Base-by-base conservation (phyloP, 1,284 basidiomycete species). In the Tylopilus orsonianus region DNA sequence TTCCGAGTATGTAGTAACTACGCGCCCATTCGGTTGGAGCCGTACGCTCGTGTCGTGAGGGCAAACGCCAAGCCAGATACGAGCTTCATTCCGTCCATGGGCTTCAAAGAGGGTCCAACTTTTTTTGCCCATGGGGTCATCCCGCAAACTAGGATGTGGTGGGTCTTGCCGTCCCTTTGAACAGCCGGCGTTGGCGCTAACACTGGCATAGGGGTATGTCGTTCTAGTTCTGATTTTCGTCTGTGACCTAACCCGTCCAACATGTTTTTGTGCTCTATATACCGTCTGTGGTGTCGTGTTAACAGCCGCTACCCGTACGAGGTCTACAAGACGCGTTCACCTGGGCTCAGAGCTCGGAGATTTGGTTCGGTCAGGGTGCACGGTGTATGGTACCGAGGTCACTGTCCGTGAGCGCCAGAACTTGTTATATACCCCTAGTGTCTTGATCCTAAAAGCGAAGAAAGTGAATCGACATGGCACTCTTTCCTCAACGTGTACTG, bases 321-420 rank as follows among this genome's bases (percentile, higher is more conserved):
- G 0, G 2, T 39, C 3, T 65, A 59, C 37, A 27, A 35, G 8
- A 43, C 29, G 9, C 48, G 57, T 29, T 65, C 63, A 2, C 56
- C 59, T 10, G 63, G 61, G 5, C n/a, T 64, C 59, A 12, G 59
- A 58, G 8, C 27, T 2, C n/a, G n/a, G n/a, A n/a, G 1, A 49
- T 65, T 18, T 64, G 52, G 59, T 64, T 60, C n/a, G 52, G 61
- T 20, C 37, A 8, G n/a, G n/a, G n/a, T n/a, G n/a, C n/a, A n/a
- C n/a, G n/a, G n/a, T n/a, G n/a, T n/a, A 18, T 37, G 34, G 14
- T 64, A 55, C 18, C 13, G 9, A 12, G 59, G 61, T 39, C 35
- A 27, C 3, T 49, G 48, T 10, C 18, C 62, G 14, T n/a, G 8
- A 46, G n/a, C 45, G 59, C 4, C 34, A 19, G 16, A 1, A 19